Base-by-base conservation (phyloP, 2,329 filamentous ascomycete genomes). In the Phyllosticta citribraziliensis region DNA sequence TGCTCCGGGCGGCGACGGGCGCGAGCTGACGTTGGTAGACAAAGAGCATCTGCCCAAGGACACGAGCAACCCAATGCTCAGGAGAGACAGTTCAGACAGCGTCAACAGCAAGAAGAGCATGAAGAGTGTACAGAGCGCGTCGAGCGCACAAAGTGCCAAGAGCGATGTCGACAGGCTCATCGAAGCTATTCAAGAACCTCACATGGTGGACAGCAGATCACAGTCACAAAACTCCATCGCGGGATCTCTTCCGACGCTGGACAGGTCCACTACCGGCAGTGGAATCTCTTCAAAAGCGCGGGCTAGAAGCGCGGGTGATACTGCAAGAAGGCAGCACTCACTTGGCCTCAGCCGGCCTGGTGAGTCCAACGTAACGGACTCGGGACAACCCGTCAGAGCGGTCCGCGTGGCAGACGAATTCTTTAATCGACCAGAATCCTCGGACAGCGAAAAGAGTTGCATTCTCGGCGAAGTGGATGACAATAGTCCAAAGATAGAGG, bases 141-240 rank as follows among this genome's bases (percentile, higher is more conserved):
- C 66, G 6, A 77, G 75, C 62, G 66, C 61, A 8, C 40, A 47
- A 8, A 24, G 20, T 53, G n/a, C 1, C 9, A 68, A 64, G 12
- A 80, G 83, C 66, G 85, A 89, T 65, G 85, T 87, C 0, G 87
- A 90, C 63, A 78, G 87, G 27, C 75, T 91, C 12, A 89, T 90
- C 24, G 82, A 89, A 68, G 87, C 87, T 2, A 88, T 91, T 2
- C 82, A 86, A 66, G 84, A 82, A 11, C 82, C 87, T 0, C 72
- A 78, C 52, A 61, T 73, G 57, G 65, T 72, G 1, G 66, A 69
- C 2, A 65, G 63, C 58, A 53, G 66, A 47, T 73, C 70, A 27
- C 14, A 53, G 1, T 24, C 20, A 12, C 17, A 53, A n/a, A 19
- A 17, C 6, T 30, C 27, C 9, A 5, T 6, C 2, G 4, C 17